Base-by-base conservation (phyloP, 1,284 basidiomycete genomes). In the Pseudozyma tsukubaensis region DNA sequence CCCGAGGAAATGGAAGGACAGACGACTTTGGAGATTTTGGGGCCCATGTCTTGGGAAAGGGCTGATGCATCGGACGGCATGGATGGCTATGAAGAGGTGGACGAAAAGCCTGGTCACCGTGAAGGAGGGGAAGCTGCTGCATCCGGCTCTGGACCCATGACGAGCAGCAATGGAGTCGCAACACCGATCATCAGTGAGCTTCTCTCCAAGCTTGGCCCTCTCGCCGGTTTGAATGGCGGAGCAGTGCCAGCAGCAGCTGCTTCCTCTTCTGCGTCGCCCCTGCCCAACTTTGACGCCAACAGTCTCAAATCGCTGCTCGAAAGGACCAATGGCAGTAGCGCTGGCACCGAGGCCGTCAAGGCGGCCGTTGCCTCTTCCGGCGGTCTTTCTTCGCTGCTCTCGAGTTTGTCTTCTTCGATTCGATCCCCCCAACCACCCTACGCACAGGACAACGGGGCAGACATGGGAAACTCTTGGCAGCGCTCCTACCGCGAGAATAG, bases 281-380 rank as follows among this genome's bases (percentile, higher is more conserved):
- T 43, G 16, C 60, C 56, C 32, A 64, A 56, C 19, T 44, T 73
- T 24, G 67, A 74, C 42, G n/a, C 47, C 18, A 54, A 47, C 35
- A 47, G 62, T 13, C 35, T 74, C 6, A 51, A 59, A n/a, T 59
- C 67, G 24, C 62, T 75, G 32, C 44, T 75, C 36, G 37, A 51
- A 4, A 43, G 50, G 19, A 59, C 65, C 34, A 62, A 70, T 3
- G 58, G 63, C 19, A 49, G 18, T 11, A 52, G 43, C 2, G 37
- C 59, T 16, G 19, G 7, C 21, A 32, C 51, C 3, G 59, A 53
- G 8, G 56, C 59, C n/a, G 56, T 64, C 10, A 59, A 55, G 10
- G 48, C 54, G 4, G 55, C 62, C 11, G 47, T 55, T 34, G 50
- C 61, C 12, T 50, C 57, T 11, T 32, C 40, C 14, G 57, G 56